These are phyloP conservation scores for Psidium guajava DNA, from an alignment of 345 rosid species.

Conservation along the genomic window DNA sequence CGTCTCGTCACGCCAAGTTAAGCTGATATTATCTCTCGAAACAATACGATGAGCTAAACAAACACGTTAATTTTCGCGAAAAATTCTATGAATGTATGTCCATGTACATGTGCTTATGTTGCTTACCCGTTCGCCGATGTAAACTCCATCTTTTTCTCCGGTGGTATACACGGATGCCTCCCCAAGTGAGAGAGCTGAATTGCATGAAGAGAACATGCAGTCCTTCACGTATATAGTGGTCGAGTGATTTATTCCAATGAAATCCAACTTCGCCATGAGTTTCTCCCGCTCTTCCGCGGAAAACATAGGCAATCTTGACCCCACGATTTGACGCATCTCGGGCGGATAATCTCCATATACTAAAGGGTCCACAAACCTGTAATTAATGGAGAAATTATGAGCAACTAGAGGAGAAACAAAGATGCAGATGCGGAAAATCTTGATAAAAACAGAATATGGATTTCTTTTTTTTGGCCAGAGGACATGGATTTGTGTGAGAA, in stretches of 20 bases:
- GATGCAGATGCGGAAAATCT: background rate
- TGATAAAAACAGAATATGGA: background rate
- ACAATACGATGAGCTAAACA: background rate
- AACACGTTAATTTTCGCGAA: background rate
- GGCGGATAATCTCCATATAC: conserved; percentile 17
- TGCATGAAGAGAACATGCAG: conserved; percentile 14
- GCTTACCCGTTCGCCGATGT: conserved; percentile 5
- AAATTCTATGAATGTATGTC: background rate
- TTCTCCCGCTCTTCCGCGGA: conserved; percentile 7
- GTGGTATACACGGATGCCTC: conserved; percentile 2
- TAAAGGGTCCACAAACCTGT: conserved; percentile 23
- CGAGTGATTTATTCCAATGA: conserved; percentile 11
- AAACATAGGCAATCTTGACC: conserved; percentile 13
- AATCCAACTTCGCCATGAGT: conserved; percentile 13
- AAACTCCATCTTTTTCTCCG: conserved; percentile 1
- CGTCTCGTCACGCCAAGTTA: no score
- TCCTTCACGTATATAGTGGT: conserved; percentile 8
- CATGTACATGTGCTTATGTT: background rate
- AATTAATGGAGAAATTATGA: background rate
- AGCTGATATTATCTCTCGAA: background rate
- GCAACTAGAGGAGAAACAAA: background rate
- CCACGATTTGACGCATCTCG: conserved; percentile 18
- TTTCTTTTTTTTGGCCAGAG: no score
- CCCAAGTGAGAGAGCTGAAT: background rate
- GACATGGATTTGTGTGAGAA: background rate